Evolutionary conservation across 2,329 filamentous ascomycete genomes (phyloP), one percentile per base, ranked within the genome.

Genomic region (Stenocarpella maydis): DNA sequence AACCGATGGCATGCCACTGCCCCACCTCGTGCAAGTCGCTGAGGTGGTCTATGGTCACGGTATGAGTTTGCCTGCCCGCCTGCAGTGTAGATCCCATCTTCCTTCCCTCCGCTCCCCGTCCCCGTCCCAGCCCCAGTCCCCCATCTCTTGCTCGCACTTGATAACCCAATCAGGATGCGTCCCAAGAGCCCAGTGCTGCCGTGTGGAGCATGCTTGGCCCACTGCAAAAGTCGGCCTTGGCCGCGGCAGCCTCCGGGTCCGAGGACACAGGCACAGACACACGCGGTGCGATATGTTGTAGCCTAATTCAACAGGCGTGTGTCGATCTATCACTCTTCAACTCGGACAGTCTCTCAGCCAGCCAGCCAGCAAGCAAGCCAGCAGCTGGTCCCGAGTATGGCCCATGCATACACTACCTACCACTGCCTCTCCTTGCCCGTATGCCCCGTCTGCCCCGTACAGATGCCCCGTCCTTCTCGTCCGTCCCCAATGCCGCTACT

Each of bases 181-280:
- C 64, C 64, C 52, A 67, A 49, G 21, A 39, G 52, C 45, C 24
- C 64, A 54, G 41, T 49, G 21, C 52, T 45, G 50, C 41, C 21
- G 19, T 21, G 31, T 66, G 64, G 49, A 31, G 52, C 37, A 28
- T 15, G 34, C 64, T 15, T 26, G 41, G 39, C 58, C 58, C 41
- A 47, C 58, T 47, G 58, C 9, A 61, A 12, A 61, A 61, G 34
- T 26, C n/a, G 26, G 26, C 21, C 58, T 47, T 31, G 58, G 24
- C 26, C 7, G 41, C 26, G 41, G 58, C 43, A 31, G 41, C 21
- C 58, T 61, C 58, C 58, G 43, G 28, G 28, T 34, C 41, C 58
- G 24, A 47, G 58, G 17, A 24, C 26, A 47, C 41, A 47, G 58
- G 58, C 24, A 47, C 41, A 47, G 58, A 41, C 24, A 37, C 26